Evolutionary conservation across 75 land plant species (phyloP), one percentile per base, ranked within the genome.

Genomic region (Azolla pinnata): DNA sequence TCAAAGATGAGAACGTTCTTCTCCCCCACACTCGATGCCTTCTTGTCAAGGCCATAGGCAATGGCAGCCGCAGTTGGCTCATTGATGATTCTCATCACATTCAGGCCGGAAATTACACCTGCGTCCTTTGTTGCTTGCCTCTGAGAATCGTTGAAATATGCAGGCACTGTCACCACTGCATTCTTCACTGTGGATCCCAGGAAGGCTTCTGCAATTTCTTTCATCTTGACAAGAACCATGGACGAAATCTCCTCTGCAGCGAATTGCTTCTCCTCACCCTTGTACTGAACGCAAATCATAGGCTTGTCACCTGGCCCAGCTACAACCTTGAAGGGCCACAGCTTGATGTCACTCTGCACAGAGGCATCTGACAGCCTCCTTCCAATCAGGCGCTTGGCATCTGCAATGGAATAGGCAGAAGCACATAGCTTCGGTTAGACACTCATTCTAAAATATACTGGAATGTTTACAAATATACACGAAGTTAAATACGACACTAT

Each of bases 1-100:
- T 70, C 73, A 44, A 70, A 70, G 34, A 64, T 54, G 33, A 64
- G 31, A 25, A 54, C 58, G 20, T 53, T 64, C 59, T 64, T 53
- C 42, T 53, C 67, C 7, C 44, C 58, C 17, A 31, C 54, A 32
- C 42, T 32, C n/a, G 17, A 18, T 2, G 58, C 42, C 62, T 55
- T 65, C 60, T 65, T 56, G 67, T 65, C 45, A 3, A 65, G 19
- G 18, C 67, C 67, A 55, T 65, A 65, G 26, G 67, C 67, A 12
- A 65, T 65, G 59, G 67, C 67, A 2, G 67, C 67, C 2, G 67
- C 67, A 3, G 67, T 65, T 18, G 67, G 67, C 60, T 65, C 67
- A 45, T 65, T 65, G 62, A 56, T 65, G 23, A 65, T 34, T 2
- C 67, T n/a, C 67, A 65, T 54, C 28, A 65, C 62, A 28, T 65